A percentile compares a stretch with the other conserved stretches of the same genome.
Evolutionary conservation across 1,284 basidiomycete species (phyloP).

Genomic region (Rhizoctonia solani): DNA sequence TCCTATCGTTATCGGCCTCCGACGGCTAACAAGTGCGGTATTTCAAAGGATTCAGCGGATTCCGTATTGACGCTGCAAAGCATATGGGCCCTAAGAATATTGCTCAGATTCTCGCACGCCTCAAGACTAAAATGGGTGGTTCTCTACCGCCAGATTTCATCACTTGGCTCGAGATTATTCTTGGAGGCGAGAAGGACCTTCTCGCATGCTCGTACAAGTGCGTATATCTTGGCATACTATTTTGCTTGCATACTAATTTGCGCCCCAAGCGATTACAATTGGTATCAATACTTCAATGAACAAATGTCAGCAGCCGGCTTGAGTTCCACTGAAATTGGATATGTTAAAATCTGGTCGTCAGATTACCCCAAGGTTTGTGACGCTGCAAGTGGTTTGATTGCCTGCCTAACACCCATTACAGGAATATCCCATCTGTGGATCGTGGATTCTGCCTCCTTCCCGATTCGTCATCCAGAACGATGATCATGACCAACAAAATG

Average conservation of each 20-base stretch:
- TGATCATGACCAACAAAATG: constrained; percentile 30
- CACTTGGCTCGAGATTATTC: constrained; percentile 29
- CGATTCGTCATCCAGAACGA: constrained; percentile 32
- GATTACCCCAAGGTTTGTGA: constrained; percentile 24
- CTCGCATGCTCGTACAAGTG: constrained; percentile 31
- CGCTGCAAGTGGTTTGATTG: not conserved
- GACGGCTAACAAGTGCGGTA: not conserved
- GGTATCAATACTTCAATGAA: constrained; percentile 29
- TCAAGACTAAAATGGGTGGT: constrained; percentile 32
- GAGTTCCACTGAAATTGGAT: constrained; percentile 25
- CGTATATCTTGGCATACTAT: not conserved
- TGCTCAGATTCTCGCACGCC: constrained; percentile 21
- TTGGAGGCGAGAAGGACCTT: constrained; percentile 30
- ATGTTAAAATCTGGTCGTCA: constrained; percentile 30
- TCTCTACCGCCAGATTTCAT: constrained; percentile 22
- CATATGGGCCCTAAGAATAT: constrained; percentile 29
- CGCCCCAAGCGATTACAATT: constrained; percentile 19
- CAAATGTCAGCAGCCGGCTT: constrained; percentile 27
- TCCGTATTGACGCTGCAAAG: constrained; percentile 31
- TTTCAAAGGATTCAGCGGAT: constrained; percentile 21
- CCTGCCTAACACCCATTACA: not conserved
- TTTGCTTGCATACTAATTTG: not conserved
- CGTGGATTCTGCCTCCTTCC: constrained; percentile 26
- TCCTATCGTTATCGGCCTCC: not conserved
- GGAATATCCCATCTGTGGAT: constrained; percentile 31